Percentiles rank a stretch among this genome's conserved stretches.
phyloP scores from a whole-genome alignment of 371 early-diverging fungal species.

The Mucor circinelloides region DNA sequence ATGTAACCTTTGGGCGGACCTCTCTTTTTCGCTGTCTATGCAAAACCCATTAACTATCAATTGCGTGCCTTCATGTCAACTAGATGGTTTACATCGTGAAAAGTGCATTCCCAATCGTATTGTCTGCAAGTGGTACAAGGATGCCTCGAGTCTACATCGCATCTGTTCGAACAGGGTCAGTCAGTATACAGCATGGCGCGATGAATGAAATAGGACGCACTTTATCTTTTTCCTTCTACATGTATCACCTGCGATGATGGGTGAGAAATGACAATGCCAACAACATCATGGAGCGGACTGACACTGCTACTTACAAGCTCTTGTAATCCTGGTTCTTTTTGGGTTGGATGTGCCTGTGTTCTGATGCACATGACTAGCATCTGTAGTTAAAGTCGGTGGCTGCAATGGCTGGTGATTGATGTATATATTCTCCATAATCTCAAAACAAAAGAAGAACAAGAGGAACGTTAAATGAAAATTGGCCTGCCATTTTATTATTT shows the following conservation, averaged over 20 bases:
- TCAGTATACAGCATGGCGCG: neutral
- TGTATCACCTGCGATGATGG: conserved; percentile 36
- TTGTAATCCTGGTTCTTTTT: conserved; percentile 34
- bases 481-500: neutral
- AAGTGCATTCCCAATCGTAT: conserved; percentile 48
- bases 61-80: neutral
- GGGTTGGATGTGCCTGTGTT: conserved; percentile 1
- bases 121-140: conserved; percentile 50
- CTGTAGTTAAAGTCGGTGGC: neutral
- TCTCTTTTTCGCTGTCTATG: conserved; percentile 45
- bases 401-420: neutral
- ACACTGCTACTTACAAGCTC: conserved; percentile 37
- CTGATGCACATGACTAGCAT: neutral
- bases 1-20: conserved; percentile 57
- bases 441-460: neutral
- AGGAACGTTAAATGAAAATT: neutral
- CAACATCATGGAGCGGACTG: neutral
- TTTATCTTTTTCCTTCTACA: conserved; percentile 52
- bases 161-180: conserved; percentile 22
- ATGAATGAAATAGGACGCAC: conserved; percentile 16
- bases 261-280: neutral
- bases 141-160: conserved; percentile 39
- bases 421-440: neutral
- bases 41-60: neutral
- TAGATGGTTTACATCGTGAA: conserved; percentile 39